phyloP scores from a whole-genome alignment of 73 alveolate species.

The Stentor coeruleus region DNA sequence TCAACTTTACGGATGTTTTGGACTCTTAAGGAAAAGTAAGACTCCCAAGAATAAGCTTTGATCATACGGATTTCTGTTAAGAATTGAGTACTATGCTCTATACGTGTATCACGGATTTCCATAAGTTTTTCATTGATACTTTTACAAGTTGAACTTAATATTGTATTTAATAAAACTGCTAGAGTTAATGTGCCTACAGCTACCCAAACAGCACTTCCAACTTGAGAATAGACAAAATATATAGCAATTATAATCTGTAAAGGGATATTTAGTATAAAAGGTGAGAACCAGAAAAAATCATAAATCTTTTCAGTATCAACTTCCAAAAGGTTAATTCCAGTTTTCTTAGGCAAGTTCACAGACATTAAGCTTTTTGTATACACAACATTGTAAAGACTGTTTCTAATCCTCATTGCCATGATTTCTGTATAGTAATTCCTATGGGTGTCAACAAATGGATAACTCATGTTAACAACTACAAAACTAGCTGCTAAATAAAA shows the following conservation, averaged over 20 bases:
- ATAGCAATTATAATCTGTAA: background rate
- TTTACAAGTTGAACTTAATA: slow-evolving; percentile 42
- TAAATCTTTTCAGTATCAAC: background rate
- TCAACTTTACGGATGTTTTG: slow-evolving; percentile 15
- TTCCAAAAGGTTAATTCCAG: background rate
- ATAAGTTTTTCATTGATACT: slow-evolving; percentile 46
- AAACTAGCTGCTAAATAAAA: background rate
- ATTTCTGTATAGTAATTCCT: background rate
- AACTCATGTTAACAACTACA: background rate
- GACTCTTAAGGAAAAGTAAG: slow-evolving; percentile 55
- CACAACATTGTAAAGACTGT: background rate
- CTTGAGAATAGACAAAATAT: slow-evolving; percentile 10
- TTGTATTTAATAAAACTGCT: slow-evolving; percentile 45
- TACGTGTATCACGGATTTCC: slow-evolving; percentile 61
- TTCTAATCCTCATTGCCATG: background rate
- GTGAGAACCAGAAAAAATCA: background rate
- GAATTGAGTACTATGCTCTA: slow-evolving; percentile 66
- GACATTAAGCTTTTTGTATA: background rate
- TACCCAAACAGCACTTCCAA: slow-evolving; percentile 66
- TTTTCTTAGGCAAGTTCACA: background rate
- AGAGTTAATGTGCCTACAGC: slow-evolving; percentile 61
- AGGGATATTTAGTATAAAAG: background rate
- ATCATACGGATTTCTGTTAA: slow-evolving; percentile 55
- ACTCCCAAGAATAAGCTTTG: slow-evolving; percentile 65
- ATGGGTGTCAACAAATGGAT: background rate